These are phyloP conservation scores for Dendrobium officinale DNA, from an alignment of 106 monocot genomes.

Conservation along the genomic window DNA sequence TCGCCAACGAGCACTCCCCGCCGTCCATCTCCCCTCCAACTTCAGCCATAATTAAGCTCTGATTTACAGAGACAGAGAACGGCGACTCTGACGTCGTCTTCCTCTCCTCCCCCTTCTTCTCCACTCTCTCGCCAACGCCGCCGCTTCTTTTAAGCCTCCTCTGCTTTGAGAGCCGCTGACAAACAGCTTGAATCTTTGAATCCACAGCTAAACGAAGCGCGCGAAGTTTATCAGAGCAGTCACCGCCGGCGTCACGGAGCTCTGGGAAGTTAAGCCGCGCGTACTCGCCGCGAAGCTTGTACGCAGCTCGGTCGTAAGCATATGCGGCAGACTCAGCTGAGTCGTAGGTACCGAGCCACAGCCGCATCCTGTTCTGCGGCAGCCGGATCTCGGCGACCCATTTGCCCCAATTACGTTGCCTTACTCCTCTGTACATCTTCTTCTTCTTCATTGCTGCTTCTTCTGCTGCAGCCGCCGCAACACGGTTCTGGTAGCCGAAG, in stretches of 20 bases:
- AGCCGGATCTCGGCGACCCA: constrained; percentile 90
- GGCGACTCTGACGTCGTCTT: constrained; percentile 2
- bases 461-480: neutral
- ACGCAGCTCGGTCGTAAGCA: constrained; percentile 82
- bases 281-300: constrained; percentile 81
- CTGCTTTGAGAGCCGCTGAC: constrained; percentile 33
- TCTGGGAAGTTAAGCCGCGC: constrained; percentile 77
- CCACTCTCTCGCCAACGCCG: neutral
- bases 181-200: constrained; percentile 74
- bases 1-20: constrained; percentile 43
- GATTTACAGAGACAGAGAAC: constrained; percentile 16
- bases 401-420: constrained; percentile 80
- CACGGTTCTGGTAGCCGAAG: neutral
- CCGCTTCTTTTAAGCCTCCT: constrained; percentile 1
- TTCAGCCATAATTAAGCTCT: neutral
- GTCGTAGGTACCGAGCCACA: constrained; percentile 88
- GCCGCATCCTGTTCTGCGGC: constrained; percentile 66
- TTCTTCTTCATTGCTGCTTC: neutral
- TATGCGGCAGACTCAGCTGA: constrained; percentile 62
- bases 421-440: constrained; percentile 57
- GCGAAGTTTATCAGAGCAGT: constrained; percentile 28
- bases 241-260: constrained; percentile 13
- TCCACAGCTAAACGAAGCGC: constrained; percentile 54
- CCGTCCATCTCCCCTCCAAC: constrained; percentile 1
- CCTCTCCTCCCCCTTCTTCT: neutral